Percentiles rank a stretch among this genome's conserved stretches.
These are phyloP conservation scores for Neophaeococcomyces aloes DNA, from an alignment of 2,329 filamentous ascomycete genomes.

Conservation along the genomic window DNA sequence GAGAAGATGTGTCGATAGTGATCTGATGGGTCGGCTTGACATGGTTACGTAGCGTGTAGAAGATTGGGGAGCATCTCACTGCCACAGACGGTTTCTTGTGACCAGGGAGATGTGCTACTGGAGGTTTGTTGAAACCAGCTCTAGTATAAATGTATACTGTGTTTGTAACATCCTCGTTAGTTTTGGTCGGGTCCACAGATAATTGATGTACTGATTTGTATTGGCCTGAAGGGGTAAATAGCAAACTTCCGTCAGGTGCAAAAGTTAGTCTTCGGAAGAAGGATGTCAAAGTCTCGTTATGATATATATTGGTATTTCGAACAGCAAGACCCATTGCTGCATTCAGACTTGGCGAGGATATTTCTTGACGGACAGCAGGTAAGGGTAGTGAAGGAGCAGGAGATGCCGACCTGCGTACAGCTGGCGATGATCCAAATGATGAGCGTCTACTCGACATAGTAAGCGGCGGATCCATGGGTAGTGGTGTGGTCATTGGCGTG, in stretches of 20 bases:
- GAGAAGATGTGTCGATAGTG: slow-evolving; percentile 82
- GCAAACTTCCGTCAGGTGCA: slow-evolving; percentile 83
- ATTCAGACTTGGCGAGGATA: slow-evolving; percentile 64
- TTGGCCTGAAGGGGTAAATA: slow-evolving; percentile 90
- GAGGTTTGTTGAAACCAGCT: slow-evolving; percentile 91
- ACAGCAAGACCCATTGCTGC: slow-evolving; percentile 50
- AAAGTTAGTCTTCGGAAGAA: slow-evolving; percentile 94
- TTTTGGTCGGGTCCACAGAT: slow-evolving; percentile 57
- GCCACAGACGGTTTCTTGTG: slow-evolving; percentile 98
- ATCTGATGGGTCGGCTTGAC: slow-evolving; percentile 70
- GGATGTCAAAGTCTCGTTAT: slow-evolving; percentile 91
- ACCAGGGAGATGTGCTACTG: slow-evolving; percentile 85
- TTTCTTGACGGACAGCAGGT: slow-evolving; percentile 87
- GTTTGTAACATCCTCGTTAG: slow-evolving; percentile 78
- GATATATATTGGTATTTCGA: slow-evolving; percentile 82
- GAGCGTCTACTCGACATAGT: slow-evolving; percentile 86
- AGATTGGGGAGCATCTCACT: slow-evolving; percentile 82
- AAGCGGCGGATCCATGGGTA: slow-evolving; percentile 87
- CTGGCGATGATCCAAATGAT: slow-evolving; percentile 71
- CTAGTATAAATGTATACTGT: slow-evolving; percentile 97
- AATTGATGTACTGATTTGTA: slow-evolving; percentile 70
- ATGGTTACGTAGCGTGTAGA: slow-evolving; percentile 67
- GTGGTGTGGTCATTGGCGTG: slow-evolving; percentile 75
- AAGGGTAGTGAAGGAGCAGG: slow-evolving; percentile 88
- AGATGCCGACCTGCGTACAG: slow-evolving; percentile 74